These are phyloP conservation scores for Heracleum sosnowskyi DNA, from an alignment of 129 eudicot genomes.

Conservation along the genomic window DNA sequence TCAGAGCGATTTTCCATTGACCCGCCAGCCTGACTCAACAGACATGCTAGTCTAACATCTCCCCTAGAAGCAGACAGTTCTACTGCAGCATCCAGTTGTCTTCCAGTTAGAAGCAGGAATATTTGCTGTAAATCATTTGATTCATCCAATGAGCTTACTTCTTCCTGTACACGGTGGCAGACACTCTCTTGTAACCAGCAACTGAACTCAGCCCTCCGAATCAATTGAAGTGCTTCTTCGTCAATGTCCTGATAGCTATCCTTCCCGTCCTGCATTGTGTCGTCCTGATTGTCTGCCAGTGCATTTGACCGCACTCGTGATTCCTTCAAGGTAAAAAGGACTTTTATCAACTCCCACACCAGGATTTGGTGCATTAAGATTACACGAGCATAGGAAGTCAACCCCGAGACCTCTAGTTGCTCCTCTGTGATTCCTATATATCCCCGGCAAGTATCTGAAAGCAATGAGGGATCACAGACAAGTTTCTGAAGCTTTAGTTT, in stretches of 20 bases:
- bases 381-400: conserved; percentile 63
- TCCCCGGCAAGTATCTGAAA: conserved; percentile 59
- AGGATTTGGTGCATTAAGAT: conserved; percentile 78
- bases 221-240: conserved; percentile 63
- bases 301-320: conserved; percentile 19
- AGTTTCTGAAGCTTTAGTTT: conserved; percentile 61
- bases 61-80: conserved; percentile 87
- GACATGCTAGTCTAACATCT: conserved; percentile 83
- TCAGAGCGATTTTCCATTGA: conserved; percentile 60
- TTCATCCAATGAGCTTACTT: conserved; percentile 63
- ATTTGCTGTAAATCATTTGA: conserved; percentile 57
- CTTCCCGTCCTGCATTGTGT: conserved; percentile 36
- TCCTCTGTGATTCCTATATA: conserved; percentile 67
- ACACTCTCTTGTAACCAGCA: conserved; percentile 92
- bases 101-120: conserved; percentile 72
- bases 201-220: conserved; percentile 90
- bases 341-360: conserved; percentile 89
- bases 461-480: conserved; percentile 38
- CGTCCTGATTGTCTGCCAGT: conserved; percentile 39
- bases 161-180: conserved; percentile 86
- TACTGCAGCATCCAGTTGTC: conserved; percentile 79
- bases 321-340: conserved; percentile 68
- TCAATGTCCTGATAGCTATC: conserved; percentile 49
- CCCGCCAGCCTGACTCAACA: conserved; percentile 92
- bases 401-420: conserved; percentile 68